Evolutionary conservation across 495 filamentous ascomycete species (phyloP), one percentile per base, ranked within the genome.

Genomic region (Symbiotaphrina buchneri): DNA sequence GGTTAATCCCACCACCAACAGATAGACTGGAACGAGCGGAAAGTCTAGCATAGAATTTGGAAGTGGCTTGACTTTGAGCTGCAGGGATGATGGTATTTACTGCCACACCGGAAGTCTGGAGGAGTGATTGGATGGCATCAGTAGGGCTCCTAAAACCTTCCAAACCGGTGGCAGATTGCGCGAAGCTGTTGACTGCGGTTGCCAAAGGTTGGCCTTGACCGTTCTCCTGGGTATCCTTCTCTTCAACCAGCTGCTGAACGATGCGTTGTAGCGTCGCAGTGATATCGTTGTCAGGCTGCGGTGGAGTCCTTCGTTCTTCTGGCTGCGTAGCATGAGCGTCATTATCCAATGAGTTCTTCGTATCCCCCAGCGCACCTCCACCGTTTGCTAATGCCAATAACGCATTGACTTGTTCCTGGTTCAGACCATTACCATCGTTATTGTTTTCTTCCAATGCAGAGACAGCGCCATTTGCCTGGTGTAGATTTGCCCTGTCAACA

Each of bases 81-180:
- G 33, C 30, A 6, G 40, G 30, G 15, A 42, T 29, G 21, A 42
- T 34, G 17, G 33, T 22, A 19, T 42, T 42, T 2, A 37, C 41
- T 5, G 33, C 14, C 6, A 42, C 27, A 2, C 25, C 25, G 13
- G 26, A 32, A 18, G 31, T 15, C 17, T 38, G 21, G 13, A 40
- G 17, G 16, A 39, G 26, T 10, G 29, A 23, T 19, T 20, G n/a
- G n/a, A n/a, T n/a, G n/a, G n/a, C n/a, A n/a, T n/a, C n/a, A n/a
- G n/a, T n/a, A 13, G 27, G 31, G 33, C 5, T n/a, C 21, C 5
- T 15, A 15, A 14, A 27, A 23, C 14, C 31, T 23, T 4, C 31
- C 33, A 19, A 28, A 18, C 5, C 21, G 20, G 3, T 34, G 20
- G 16, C 22, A 25, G 19, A 26, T 15, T 30, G 8, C 8, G 16